Base-by-base conservation (phyloP, 768 basidiomycete species). In the Lentinula guzmanii region DNA sequence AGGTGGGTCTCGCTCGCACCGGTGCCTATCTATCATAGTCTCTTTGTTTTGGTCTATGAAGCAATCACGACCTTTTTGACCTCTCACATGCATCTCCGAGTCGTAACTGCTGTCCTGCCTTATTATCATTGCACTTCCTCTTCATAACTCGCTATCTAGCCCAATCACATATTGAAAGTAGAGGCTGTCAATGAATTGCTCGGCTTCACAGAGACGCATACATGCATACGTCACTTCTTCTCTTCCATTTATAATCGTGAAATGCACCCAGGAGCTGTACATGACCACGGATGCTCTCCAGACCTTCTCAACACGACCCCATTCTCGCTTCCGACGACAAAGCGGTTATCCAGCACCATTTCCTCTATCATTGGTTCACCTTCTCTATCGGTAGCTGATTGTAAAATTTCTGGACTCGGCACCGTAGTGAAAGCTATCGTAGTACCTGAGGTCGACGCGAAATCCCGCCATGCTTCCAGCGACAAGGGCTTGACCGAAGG, bases 251-350 rank as follows among this genome's bases (percentile, higher is more conserved):
- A 62, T 50, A 76, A 62, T 31, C 64, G 61, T 2, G 65, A 71
- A 15, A 69, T 58, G 18, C 70, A 67, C 8, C 82, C 81, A 0
- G 77, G 72, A 41, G 76, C 69, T 9, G 69, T 70, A 64, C 80
- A 82, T 57, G 67, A 77, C 82, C 82, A 82, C 7, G 70, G 53
- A 33, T 65, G 48, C 54, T 77, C 70, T 24, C 62, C 57, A 16
- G 9, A 33, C 7, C 69, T 68, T 24, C 69, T 69, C 16, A 78
- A 65, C 16, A 82, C 64, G 62, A 84, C 80, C 8, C 84, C 84
- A 60, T 83, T 83, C 68, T 85, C 85, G 57, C 82, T 85, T 10
- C 75, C 74, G 2, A 75, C 80, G n/a, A 81, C 54, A 51, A 86
- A 85, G 0, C 65, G 64, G 18, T 74, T 66, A 0, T 68, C 60